Evolutionary conservation across 2,329 filamentous ascomycete genomes (phyloP).

Genomic region (Fonsecaea monophora): DNA sequence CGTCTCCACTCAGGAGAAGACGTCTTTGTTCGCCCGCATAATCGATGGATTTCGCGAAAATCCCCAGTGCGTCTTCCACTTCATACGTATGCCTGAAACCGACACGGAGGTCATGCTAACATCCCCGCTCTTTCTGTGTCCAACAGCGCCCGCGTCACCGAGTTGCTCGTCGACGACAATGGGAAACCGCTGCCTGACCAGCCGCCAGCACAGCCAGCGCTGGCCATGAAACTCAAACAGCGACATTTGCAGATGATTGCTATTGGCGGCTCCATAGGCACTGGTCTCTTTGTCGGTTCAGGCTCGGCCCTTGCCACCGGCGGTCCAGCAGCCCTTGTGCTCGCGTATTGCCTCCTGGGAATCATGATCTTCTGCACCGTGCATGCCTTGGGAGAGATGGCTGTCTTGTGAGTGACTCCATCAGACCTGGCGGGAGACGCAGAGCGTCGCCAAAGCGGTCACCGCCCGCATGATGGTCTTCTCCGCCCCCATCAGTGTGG

Average conservation of each 20-base stretch:
- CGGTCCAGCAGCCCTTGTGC: slow-evolving; percentile 76
- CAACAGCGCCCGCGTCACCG: slow-evolving; percentile 42
- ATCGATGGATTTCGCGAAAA: slow-evolving; percentile 53
- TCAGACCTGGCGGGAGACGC: neutral
- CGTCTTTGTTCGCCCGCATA: slow-evolving; percentile 39
- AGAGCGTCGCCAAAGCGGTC: neutral
- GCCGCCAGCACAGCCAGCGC: slow-evolving; percentile 69
- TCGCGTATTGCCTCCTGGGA: slow-evolving; percentile 78
- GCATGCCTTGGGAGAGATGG: slow-evolving; percentile 87
- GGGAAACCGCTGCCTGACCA: slow-evolving; percentile 69
- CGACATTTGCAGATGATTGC: slow-evolving; percentile 71
- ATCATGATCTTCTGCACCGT: slow-evolving; percentile 90
- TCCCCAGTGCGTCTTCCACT: slow-evolving; percentile 42
- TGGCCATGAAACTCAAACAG: slow-evolving; percentile 78
- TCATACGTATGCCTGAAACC: neutral
- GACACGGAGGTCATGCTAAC: neutral
- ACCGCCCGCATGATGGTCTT: no score
- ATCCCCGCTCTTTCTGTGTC: neutral
- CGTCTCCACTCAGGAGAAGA: slow-evolving; percentile 11
- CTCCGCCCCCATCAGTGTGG: neutral
- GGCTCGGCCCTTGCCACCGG: slow-evolving; percentile 72
- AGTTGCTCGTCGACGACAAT: slow-evolving; percentile 54
- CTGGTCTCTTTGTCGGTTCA: slow-evolving; percentile 85
- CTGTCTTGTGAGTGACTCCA: slow-evolving; percentile 62
- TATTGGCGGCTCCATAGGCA: slow-evolving; percentile 90